Conservation (phyloP, 768 basidiomycete genomes). For the Leccinum broughii region DNA sequence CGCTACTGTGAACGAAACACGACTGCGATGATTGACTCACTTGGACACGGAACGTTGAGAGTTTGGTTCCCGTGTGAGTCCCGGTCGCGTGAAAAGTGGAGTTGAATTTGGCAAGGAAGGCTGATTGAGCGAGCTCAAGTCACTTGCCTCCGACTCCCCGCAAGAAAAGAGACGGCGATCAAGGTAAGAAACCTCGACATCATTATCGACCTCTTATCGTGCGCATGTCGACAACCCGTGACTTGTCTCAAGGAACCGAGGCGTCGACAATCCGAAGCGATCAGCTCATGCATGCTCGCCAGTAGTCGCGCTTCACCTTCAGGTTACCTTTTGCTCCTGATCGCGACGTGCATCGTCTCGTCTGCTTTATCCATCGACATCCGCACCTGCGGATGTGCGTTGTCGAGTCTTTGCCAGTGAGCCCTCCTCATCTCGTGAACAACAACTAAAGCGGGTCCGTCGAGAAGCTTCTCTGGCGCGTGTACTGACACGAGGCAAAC, state of each 20-base stretch:
- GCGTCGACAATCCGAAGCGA: slow-evolving; percentile 11
- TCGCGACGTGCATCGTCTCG: slow-evolving; percentile 6
- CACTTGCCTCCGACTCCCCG: neutral
- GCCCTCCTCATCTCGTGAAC: slow-evolving; percentile 3
- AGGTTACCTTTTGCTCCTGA: neutral
- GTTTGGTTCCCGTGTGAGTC: slow-evolving; percentile 1
- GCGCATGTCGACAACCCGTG: slow-evolving; percentile 8
- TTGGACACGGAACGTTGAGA: too few species aligned
- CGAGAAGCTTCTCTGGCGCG: slow-evolving; percentile 39
- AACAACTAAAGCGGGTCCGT: slow-evolving; percentile 1
- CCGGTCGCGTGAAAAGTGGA: slow-evolving; percentile 9
- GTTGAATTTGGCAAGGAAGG: slow-evolving; percentile 6
- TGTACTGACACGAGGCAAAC: slow-evolving; percentile 58
- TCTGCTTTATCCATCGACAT: slow-evolving; percentile 10
- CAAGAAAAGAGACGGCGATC: neutral
- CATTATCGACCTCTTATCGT: slow-evolving; percentile 1
- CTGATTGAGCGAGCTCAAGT: slow-evolving; percentile 1
- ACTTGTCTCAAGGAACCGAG: slow-evolving; percentile 15
- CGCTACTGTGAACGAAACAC: neutral
- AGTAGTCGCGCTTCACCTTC: neutral
- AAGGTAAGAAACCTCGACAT: slow-evolving; percentile 1
- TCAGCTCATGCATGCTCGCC: slow-evolving; percentile 12
- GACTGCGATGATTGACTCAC: too few species aligned
- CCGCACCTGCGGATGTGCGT: slow-evolving; percentile 19
- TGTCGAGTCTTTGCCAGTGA: slow-evolving; percentile 14